phyloP scores from a whole-genome alignment of 2,329 filamentous ascomycete species.

The Ceratocystis cubensis region DNA sequence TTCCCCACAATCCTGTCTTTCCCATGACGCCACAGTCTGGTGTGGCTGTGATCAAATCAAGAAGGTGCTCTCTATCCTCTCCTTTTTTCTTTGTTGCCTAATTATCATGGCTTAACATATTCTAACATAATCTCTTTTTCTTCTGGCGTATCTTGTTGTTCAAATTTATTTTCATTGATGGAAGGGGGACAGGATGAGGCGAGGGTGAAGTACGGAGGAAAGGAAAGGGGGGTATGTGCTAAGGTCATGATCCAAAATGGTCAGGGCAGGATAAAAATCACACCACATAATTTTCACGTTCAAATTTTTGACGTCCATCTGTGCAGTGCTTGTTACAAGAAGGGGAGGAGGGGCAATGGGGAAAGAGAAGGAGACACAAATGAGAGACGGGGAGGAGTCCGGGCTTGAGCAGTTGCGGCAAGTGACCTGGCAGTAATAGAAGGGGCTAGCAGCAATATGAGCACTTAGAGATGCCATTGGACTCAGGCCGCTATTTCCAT shows the following conservation, averaged over 20 bases:
- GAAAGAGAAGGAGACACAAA: not conserved
- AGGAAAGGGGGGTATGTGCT: not conserved
- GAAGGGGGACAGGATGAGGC: not conserved
- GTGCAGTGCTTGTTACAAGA: not conserved
- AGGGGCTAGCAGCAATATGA: not conserved
- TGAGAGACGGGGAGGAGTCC: not conserved
- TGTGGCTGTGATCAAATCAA: not conserved
- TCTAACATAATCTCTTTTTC: not conserved
- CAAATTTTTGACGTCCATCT: not conserved
- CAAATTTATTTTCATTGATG: constrained; percentile 14
- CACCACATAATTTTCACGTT: constrained; percentile 5
- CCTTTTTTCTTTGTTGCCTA: not conserved
- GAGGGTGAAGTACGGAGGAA: not conserved
- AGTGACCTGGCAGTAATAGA: not conserved
- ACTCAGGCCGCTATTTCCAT: not conserved
- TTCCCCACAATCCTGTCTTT: not conserved
- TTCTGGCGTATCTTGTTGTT: not conserved
- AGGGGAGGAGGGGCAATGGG: not conserved
- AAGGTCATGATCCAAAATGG: not conserved
- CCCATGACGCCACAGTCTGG: not conserved
- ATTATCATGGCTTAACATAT: not conserved
- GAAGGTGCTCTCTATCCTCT: not conserved
- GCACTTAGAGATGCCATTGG: not conserved
- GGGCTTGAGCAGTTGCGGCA: not conserved
- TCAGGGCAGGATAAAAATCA: not conserved